Conservation (phyloP, 192 early-diverging fungal genomes). For the Gaertneriomyces sp. region DNA sequence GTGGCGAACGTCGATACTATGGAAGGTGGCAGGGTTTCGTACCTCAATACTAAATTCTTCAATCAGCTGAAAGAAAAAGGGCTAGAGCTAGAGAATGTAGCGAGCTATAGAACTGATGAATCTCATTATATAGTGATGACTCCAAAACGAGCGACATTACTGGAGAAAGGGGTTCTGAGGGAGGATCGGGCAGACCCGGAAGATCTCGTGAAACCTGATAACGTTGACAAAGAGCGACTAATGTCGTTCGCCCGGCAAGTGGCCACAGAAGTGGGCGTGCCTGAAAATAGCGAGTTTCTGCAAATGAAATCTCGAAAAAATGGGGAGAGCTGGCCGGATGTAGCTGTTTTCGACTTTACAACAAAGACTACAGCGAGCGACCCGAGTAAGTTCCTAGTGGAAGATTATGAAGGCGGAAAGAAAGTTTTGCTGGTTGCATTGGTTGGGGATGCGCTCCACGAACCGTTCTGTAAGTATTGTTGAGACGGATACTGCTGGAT, state of each 20-base stretch:
- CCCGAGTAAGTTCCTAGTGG: conserved; percentile 4
- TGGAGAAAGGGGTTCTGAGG: conserved; percentile 17
- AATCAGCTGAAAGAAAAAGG: conserved; percentile 19
- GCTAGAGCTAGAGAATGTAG: conserved; percentile 25
- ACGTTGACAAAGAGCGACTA: conserved; percentile 24
- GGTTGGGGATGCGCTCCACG: conserved; percentile 25
- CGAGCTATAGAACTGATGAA: conserved; percentile 22
- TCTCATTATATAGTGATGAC: conserved; percentile 26
- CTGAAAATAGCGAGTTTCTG: conserved; percentile 9
- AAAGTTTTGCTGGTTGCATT: conserved; percentile 22
- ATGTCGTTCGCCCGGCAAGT: conserved; percentile 11
- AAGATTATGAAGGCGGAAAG: not conserved
- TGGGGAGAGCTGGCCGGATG: conserved; percentile 10
- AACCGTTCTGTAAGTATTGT: conserved; percentile 18
- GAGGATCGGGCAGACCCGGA: conserved; percentile 21
- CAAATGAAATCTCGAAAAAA: conserved; percentile 3
- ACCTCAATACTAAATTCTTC: conserved; percentile 17
- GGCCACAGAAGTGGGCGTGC: conserved; percentile 10
- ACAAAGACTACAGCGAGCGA: conserved; percentile 12
- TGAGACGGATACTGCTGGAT: too few relatives aligned
- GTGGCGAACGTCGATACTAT: conserved; percentile 1
- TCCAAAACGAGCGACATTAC: conserved; percentile 16
- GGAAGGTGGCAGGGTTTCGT: conserved; percentile 19
- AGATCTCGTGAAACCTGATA: conserved; percentile 14
- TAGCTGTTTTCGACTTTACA: conserved; percentile 28